These are phyloP conservation scores for Trichoderma hamatum DNA, from an alignment of 2,329 filamentous ascomycete species.

Conservation along the genomic window DNA sequence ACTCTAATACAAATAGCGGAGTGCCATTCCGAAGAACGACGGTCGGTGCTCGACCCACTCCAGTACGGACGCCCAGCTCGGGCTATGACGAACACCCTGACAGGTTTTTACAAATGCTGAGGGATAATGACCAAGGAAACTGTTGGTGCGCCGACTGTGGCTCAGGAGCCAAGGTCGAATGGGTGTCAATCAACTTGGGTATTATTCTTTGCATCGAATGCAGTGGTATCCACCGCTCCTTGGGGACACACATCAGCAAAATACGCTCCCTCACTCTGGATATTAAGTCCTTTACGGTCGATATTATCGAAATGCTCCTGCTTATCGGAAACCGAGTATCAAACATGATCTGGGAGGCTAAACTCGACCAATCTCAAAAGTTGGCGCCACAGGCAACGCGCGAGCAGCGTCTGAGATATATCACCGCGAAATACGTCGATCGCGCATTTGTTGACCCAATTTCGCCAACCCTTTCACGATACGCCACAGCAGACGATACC, in stretches of 20 bases:
- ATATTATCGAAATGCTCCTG: constrained; percentile 92
- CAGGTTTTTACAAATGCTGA: constrained; percentile 81
- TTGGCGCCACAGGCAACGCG: constrained; percentile 76
- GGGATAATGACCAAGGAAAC: constrained; percentile 90
- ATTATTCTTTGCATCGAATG: constrained; percentile 98
- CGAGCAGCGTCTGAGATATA: constrained; percentile 91
- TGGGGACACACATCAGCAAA: constrained; percentile 98
- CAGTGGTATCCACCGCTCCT: constrained; percentile 92
- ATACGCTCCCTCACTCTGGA: constrained; percentile 93
- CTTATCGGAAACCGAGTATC: constrained; percentile 92
- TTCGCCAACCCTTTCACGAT: constrained; percentile 73
- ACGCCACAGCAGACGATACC: constrained; percentile 80
- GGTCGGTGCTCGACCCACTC: constrained; percentile 81
- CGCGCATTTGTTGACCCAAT: constrained; percentile 78
- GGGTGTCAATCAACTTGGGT: constrained; percentile 97
- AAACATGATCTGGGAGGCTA: constrained; percentile 96
- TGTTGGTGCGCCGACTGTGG: constrained; percentile 93
- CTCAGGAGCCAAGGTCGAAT: constrained; percentile 90
- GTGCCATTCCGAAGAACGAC: constrained; percentile 83
- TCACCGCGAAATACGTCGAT: constrained; percentile 92
- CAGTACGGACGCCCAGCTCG: constrained; percentile 68
- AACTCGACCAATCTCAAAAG: constrained; percentile 72
- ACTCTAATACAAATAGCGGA: constrained; percentile 49
- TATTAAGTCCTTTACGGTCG: constrained; percentile 92
- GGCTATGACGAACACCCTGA: constrained; percentile 81